A percentile compares a stretch with the other conserved stretches of the same genome.
Evolutionary conservation across 1,139 yeast species (phyloP).

Genomic region (Suhomyces terraborum): DNA sequence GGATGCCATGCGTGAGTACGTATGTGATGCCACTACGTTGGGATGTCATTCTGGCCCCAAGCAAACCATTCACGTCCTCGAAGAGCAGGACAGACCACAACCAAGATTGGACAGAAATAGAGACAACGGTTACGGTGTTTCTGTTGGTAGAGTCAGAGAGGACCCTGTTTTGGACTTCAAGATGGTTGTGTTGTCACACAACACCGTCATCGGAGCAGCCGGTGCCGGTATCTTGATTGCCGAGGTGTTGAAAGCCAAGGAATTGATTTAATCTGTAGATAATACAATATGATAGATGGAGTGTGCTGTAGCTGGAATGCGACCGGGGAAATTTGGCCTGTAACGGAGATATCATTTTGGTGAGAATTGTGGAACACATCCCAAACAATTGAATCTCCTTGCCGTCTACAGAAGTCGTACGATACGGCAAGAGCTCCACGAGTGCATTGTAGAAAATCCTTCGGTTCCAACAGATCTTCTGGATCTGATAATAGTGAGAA

Average conservation of each 20-base stretch:
- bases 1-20: slow-evolving; percentile 66
- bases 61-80: slow-evolving; percentile 87
- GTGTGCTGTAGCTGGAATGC: neutral
- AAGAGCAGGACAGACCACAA: slow-evolving; percentile 93
- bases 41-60: slow-evolving; percentile 93
- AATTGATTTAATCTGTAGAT: slow-evolving; percentile 52
- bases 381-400: too few relatives aligned
- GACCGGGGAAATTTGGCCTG: too few relatives aligned
- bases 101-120: slow-evolving; percentile 97
- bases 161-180: slow-evolving; percentile 93
- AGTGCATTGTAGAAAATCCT: too few relatives aligned
- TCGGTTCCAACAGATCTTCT: too few relatives aligned
- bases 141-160: slow-evolving; percentile 92
- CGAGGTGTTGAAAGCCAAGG: slow-evolving; percentile 79
- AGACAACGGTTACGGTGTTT: slow-evolving; percentile 91
- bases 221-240: slow-evolving; percentile 99
- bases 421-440: too few relatives aligned
- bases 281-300: neutral
- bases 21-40: slow-evolving; percentile 77
- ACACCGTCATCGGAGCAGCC: slow-evolving; percentile 98
- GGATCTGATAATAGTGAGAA: neutral
- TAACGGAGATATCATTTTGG: too few relatives aligned
- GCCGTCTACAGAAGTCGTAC: too few relatives aligned
- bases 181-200: slow-evolving; percentile 95
- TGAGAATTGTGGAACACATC: too few relatives aligned